phyloP scores from a whole-genome alignment of 805 yeast genomes.

The Saturnispora dispora region DNA sequence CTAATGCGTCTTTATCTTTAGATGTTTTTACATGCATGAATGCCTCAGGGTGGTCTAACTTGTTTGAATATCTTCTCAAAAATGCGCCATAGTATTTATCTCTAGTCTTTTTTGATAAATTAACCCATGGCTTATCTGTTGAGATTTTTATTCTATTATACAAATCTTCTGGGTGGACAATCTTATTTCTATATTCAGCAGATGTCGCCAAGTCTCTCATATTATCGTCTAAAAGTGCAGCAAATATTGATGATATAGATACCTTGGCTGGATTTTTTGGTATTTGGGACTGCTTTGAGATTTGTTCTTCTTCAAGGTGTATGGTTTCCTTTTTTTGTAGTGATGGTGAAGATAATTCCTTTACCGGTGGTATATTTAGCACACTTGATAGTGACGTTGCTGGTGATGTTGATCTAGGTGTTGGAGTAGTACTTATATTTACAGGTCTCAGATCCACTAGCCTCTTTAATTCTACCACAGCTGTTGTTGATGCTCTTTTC shows the following conservation, averaged over 20 bases:
- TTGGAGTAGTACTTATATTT: not conserved
- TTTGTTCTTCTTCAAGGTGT: not conserved
- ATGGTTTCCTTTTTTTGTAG: not conserved
- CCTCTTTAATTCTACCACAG: slow-evolving; percentile 10
- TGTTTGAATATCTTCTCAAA: slow-evolving; percentile 20
- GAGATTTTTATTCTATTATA: slow-evolving; percentile 20
- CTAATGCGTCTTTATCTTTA: slow-evolving; percentile 5
- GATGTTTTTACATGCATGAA: slow-evolving; percentile 4
- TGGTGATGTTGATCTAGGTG: not conserved
- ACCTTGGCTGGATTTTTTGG: slow-evolving; percentile 1
- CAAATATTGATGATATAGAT: slow-evolving; percentile 20
- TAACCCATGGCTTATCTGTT: slow-evolving; percentile 20
- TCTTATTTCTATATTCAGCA: slow-evolving; percentile 21
- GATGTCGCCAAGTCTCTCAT: slow-evolving; percentile 21
- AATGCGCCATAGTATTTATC: slow-evolving; percentile 25
- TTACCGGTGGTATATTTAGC: not conserved
- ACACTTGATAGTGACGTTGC: not conserved
- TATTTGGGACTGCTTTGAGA: not conserved
- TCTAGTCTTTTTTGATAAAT: slow-evolving; percentile 16
- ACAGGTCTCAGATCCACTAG: slow-evolving; percentile 9
- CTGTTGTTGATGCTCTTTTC: slow-evolving; percentile 7
- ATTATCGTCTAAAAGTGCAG: slow-evolving; percentile 21
- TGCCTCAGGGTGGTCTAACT: slow-evolving; percentile 16
- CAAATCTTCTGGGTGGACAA: slow-evolving; percentile 22
- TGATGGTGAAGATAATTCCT: not conserved